Evolutionary conservation across 148 eudicot species (phyloP).

Genomic region (Chenopodium album): DNA sequence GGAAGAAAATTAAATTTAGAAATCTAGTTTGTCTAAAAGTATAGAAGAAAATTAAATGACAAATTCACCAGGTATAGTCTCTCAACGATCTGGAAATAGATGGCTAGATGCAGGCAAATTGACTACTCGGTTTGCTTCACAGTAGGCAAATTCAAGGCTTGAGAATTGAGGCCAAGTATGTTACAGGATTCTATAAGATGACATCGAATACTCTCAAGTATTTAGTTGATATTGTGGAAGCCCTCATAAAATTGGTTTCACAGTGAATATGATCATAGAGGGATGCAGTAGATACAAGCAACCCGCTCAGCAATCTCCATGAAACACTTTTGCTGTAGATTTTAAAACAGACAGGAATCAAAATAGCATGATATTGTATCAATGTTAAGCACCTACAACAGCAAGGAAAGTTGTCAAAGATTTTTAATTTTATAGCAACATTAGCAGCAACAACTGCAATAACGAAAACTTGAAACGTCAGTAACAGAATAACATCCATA

Average conservation of each 20-base stretch:
- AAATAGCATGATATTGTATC: neutral
- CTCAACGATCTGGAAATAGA: neutral
- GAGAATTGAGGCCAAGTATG: neutral
- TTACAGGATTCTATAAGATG: neutral
- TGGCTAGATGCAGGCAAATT: too few species aligned
- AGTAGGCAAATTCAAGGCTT: neutral
- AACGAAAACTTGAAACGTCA: neutral
- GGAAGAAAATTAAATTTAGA: neutral
- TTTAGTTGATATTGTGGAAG: neutral
- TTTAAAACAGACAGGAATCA: neutral
- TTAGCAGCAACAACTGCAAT: neutral
- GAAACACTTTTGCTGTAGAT: neutral
- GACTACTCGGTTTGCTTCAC: neutral
- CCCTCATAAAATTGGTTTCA: neutral
- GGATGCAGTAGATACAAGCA: neutral
- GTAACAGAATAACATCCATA: too few species aligned
- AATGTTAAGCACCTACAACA: neutral
- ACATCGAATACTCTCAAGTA: neutral
- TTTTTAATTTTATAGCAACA: neutral
- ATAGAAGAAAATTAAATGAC: too few species aligned
- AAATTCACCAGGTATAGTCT: neutral
- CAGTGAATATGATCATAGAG: neutral
- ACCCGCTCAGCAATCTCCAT: neutral
- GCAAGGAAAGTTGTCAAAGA: neutral
- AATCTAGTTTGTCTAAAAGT: neutral